Base-by-base conservation (phyloP, 2,329 filamentous ascomycete species). In the Botryotinia narcissicola region DNA sequence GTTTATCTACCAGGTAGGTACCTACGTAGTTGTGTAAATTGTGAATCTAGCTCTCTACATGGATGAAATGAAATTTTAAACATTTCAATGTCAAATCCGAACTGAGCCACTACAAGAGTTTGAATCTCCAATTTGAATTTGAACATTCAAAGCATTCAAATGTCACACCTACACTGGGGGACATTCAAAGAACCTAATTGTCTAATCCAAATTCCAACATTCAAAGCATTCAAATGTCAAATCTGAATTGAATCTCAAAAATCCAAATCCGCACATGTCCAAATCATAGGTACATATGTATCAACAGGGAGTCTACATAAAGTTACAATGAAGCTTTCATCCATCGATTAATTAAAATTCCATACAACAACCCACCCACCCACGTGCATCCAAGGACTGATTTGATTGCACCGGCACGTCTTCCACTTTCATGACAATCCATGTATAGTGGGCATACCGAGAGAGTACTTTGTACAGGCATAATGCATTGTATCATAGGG, bases 371-470 rank as follows among this genome's bases (percentile, higher is more conserved):
- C 25, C 48, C 12, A n/a, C 29, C 25, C 66, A 68, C 48, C 66
- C 66, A 68, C 66, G 66, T 68, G 66, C 35, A 68, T 32, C 20
- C 40, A 68, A 68, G 10, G 18, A 12, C 25, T 20, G 20, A 68
- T 68, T 1, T 51, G 42, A 68, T 68, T 68, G 64, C 63, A 67
- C 46, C 63, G 16, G 40, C 59, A 16, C 35, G 35, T 61, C 37
- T 61, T 61, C 22, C 12, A 20, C 14, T 40, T n/a, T 25, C 25
- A 16, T 5, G 3, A n/a, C 48, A 12, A 54, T 16, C 48, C 48
- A 54, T 54, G 48, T n/a, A 61, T n/a, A 25, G 59, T 61, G 20
- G 35, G 12, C 48, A n/a, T 51, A n/a, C 25, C 48, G 48, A 51
- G 10, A 9, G 12, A n/a, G 48, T 51, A 37, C n/a, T 61, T 16